These are phyloP conservation scores for Starmera pachycereana DNA, from an alignment of 805 yeast species.

Conservation along the genomic window DNA sequence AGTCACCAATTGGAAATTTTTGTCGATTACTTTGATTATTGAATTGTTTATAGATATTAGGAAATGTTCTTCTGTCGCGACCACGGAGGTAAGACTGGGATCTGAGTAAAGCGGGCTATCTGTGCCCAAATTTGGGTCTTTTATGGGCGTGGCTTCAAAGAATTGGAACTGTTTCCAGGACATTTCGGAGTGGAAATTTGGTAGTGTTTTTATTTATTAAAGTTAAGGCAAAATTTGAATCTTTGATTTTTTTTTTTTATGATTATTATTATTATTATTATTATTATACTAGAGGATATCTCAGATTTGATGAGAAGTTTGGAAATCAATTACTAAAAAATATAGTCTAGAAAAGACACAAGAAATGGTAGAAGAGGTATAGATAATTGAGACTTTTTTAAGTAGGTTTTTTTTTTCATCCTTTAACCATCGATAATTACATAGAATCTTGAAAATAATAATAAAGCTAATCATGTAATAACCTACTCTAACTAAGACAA, in stretches of 20 bases:
- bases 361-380: no score
- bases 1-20: constrained; percentile 33
- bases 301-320: no score
- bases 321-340: no score
- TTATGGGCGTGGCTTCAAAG: constrained; percentile 72
- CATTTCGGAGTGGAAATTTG: constrained; percentile 5
- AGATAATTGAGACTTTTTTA: no score
- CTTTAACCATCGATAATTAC: no score
- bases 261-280: no score
- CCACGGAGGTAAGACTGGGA: constrained; percentile 54
- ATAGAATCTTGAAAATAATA: no score
- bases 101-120: constrained; percentile 68
- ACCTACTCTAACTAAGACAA: not conserved
- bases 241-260: not conserved
- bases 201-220: not conserved
- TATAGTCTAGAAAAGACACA: no score
- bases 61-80: constrained; percentile 46
- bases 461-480: no score
- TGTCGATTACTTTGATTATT: constrained; percentile 44
- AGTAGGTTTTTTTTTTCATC: no score
- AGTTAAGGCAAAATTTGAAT: no score
- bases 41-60: constrained; percentile 48
- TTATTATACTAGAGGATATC: no score
- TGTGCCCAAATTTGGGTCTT: constrained; percentile 68
- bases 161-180: constrained; percentile 80